phyloP scores from a whole-genome alignment of 768 basidiomycete genomes.

The Boletales sp. region DNA sequence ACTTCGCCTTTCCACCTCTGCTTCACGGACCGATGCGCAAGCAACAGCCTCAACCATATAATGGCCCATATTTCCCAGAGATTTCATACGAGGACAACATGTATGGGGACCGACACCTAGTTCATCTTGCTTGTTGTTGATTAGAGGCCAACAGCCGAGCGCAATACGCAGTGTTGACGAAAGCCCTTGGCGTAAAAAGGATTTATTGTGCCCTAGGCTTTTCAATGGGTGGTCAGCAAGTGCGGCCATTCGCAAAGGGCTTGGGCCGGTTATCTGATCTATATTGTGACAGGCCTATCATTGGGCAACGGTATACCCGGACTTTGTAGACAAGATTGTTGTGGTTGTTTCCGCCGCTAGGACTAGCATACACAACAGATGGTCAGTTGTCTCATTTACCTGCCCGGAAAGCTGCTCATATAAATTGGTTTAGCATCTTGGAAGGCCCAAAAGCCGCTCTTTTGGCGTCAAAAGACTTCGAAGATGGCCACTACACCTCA shows the following conservation, averaged over 20 bases:
- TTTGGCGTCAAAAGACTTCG: slow-evolving; percentile 48
- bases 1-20: neutral
- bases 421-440: slow-evolving; percentile 39
- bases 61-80: slow-evolving; percentile 56
- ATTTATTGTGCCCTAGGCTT: slow-evolving; percentile 48
- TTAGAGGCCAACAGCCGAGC: slow-evolving; percentile 38
- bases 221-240: slow-evolving; percentile 58
- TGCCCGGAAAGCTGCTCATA: neutral
- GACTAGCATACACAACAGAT: slow-evolving; percentile 52
- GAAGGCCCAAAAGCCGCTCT: slow-evolving; percentile 56
- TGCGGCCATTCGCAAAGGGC: neutral
- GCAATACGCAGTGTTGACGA: slow-evolving; percentile 50
- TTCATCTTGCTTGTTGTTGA: neutral
- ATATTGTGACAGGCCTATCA: slow-evolving; percentile 42
- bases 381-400: slow-evolving; percentile 30
- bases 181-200: slow-evolving; percentile 42
- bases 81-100: slow-evolving; percentile 59
- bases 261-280: neutral
- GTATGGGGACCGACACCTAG: slow-evolving; percentile 26
- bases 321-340: slow-evolving; percentile 44
- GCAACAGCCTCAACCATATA: slow-evolving; percentile 47
- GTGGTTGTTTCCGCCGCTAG: slow-evolving; percentile 50
- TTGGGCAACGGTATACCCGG: slow-evolving; percentile 53
- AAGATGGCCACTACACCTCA: slow-evolving; percentile 47
- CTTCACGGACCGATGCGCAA: too few relatives aligned